phyloP scores from a whole-genome alignment of 352 stramenopile genomes.

The Globisporangium alternatum region DNA sequence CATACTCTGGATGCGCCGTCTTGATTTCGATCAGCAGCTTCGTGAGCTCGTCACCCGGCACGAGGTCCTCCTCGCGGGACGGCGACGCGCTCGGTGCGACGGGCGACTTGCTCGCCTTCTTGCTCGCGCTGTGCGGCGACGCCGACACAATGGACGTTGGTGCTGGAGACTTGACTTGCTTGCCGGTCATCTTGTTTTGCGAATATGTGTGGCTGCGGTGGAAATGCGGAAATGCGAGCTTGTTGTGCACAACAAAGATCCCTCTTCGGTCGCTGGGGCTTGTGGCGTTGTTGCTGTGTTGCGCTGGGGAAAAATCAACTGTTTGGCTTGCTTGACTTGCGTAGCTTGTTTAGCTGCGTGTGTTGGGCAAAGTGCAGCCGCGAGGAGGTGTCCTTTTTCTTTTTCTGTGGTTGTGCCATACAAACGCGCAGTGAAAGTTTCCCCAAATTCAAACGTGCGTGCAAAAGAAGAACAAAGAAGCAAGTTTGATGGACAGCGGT shows the following conservation, averaged over 20 bases:
- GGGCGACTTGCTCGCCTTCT: constrained; percentile 12
- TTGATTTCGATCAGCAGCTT: constrained; percentile 39
- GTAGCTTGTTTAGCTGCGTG: background rate
- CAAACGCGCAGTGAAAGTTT: background rate
- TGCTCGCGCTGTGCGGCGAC: constrained; percentile 9
- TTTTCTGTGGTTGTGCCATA: background rate
- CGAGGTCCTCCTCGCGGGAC: constrained; percentile 12
- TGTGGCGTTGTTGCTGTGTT: background rate
- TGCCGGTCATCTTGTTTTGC: background rate
- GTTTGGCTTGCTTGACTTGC: background rate
- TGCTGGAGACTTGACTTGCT: constrained; percentile 14
- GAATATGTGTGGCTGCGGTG: background rate
- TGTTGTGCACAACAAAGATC: background rate
- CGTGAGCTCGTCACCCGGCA: constrained; percentile 30
- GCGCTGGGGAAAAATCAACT: background rate
- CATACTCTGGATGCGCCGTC: constrained; percentile 35
- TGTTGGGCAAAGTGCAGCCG: background rate
- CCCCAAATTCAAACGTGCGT: background rate
- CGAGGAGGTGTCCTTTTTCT: background rate
- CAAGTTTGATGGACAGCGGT: background rate
- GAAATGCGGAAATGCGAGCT: constrained; percentile 6
- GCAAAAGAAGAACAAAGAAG: constrained; percentile 3
- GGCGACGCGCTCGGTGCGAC: constrained; percentile 8
- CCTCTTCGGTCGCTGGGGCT: background rate
- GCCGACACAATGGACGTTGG: background rate